Conservation (phyloP, 306 rosid genomes). For the Spatholobus suberectus region DNA sequence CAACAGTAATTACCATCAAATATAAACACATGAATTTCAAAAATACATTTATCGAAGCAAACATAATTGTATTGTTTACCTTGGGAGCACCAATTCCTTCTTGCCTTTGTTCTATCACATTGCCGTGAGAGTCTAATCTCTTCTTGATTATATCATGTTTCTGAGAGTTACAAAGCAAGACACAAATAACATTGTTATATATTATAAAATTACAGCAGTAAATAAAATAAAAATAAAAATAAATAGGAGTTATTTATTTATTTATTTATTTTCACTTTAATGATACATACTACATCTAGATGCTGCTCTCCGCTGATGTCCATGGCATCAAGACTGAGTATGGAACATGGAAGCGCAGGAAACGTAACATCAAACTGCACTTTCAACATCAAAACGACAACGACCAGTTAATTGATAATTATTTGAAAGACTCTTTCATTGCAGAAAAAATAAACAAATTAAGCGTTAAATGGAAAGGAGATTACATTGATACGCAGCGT, state of each 20-base stretch:
- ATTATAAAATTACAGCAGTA: neutral
- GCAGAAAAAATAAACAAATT: neutral
- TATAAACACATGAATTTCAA: neutral
- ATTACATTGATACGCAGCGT: constrained; percentile 95
- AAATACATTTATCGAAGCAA: neutral
- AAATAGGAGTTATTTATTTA: neutral
- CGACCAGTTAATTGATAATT: constrained; percentile 21
- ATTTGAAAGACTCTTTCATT: neutral
- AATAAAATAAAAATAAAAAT: neutral
- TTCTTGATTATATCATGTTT: constrained; percentile 94
- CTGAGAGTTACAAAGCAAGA: constrained; percentile 53
- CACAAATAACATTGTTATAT: constrained; percentile 2
- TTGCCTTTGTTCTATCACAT: constrained; percentile 86
- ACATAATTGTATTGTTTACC: constrained; percentile 50
- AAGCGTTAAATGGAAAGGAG: neutral
- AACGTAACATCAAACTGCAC: constrained; percentile 98
- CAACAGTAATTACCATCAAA: no score
- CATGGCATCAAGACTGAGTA: constrained; percentile 96
- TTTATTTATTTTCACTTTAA: neutral
- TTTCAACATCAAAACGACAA: constrained; percentile 43
- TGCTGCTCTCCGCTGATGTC: constrained; percentile 99
- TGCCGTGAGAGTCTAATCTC: constrained; percentile 85
- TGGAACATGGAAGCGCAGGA: constrained; percentile 93
- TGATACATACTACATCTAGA: constrained; percentile 84
- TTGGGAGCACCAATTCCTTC: constrained; percentile 94